Evolutionary conservation across 2,329 filamentous ascomycete genomes (phyloP), one percentile per base, ranked within the genome.

Genomic region (Apiospora sp.): DNA sequence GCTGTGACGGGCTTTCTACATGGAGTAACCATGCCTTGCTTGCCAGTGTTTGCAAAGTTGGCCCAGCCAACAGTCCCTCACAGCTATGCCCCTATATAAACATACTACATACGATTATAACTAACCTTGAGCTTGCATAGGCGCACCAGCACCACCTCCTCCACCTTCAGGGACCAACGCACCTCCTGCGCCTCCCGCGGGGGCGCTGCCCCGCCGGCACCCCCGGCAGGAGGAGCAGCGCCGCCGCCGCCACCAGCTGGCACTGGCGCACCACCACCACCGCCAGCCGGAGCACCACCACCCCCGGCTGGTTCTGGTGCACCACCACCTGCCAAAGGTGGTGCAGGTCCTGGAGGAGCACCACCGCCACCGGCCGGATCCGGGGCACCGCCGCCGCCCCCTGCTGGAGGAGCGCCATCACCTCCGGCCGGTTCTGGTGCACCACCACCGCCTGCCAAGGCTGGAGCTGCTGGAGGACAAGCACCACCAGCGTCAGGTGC

Each of bases 131-230:
- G 2, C 22, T 24, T 64, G 1, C 7, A 37, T 13, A 64, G 58
- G 34, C 30, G 58, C 58, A 13, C 58, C 58, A 12, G 58, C 58
- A 64, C 58, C 19, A 41, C 58, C 58, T 41, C 19, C 58, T n/a
- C 58, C 58, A 4, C 58, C 58, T 2, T 4, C 19, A 14, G 58
- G 58, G 8, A 64, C 34, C 19, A 64, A 64, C n/a, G 34, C 58
- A 22, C 58, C 58, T 64, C 58, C 58, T 37, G 30, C 30, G 30
- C 54, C 54, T 30, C 54, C 54, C 16, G 54, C 54, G 67, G 67
- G 44, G 67, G 67, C 24, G 24, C 51, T 30, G 30, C 64, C 22
- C 30, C 64, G 22, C 64, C 64, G 22, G 22, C 67, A 30, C 67
- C 67, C 12, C 67, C 67, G 19, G 41, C n/a, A 41, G n/a, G n/a